Evolutionary conservation across 306 rosid genomes (phyloP), one percentile per base, ranked within the genome.

Genomic region (Betula pendula): DNA sequence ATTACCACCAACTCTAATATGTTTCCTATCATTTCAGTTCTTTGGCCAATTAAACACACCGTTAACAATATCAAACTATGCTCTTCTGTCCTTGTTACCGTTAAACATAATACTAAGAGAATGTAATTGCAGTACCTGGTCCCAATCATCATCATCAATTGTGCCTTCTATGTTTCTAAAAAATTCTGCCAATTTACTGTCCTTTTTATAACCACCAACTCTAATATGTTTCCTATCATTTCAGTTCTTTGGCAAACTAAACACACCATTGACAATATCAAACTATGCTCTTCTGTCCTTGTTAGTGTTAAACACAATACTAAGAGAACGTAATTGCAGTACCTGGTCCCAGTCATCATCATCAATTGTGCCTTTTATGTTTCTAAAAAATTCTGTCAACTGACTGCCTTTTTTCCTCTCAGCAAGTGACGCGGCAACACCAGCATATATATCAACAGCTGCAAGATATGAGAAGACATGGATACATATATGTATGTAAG

Each of bases 341-440:
- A 92, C 98, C 97, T 92, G 97, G 86, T 95, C 98, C 97, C 97
- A 92, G 70, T 95, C 98, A 31, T 89, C 96, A 6, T 95, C 98
- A 59, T 92, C 97, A 84, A 95, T 90, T 74, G 98, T 95, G 70
- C 98, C 93, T 80, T 92, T 95, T 71, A 95, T 92, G 79, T 92
- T 92, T 82, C 88, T 90, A 75, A 95, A 92, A 84, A 95, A 90
- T 77, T 92, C 96, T 43, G 98, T 92, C 88, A 95, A 89, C 76
- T 95, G 96, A 82, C 96, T 75, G 59, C 97, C 97, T 77, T 82
- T 90, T 84, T 95, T 95, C 76, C 95, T 92, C 84, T 95, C 98
- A 65, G 98, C 98, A 72, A 92, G 93, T 60, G 98, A 95, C 58
- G 98, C 90, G 71, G 97, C 98, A 70, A 95, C 96, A 69, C 91